phyloP scores from a whole-genome alignment of 2,329 filamentous ascomycete genomes.

The Coleophoma eucalyptorum region DNA sequence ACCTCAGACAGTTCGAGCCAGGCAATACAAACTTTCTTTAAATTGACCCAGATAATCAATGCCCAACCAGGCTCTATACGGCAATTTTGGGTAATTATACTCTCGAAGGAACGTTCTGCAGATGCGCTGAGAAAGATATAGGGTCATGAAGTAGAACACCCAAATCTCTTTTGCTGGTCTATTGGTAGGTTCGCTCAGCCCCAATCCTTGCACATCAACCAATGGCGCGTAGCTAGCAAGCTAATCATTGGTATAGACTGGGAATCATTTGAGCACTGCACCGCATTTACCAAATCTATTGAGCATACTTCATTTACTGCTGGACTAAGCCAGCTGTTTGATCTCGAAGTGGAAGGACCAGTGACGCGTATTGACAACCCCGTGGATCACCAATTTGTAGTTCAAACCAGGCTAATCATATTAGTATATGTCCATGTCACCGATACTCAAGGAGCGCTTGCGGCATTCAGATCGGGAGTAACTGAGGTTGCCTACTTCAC shows the following conservation, averaged over 20 bases:
- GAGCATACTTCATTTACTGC: neutral
- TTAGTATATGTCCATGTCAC: neutral
- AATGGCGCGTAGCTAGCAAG: neutral
- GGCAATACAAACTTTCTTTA: neutral
- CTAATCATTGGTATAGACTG: neutral
- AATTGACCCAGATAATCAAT: neutral
- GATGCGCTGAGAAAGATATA: neutral
- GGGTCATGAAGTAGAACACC: slow-evolving; percentile 3
- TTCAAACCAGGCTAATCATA: neutral
- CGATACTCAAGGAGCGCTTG: neutral
- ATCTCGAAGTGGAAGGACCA: neutral
- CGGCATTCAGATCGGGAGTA: neutral
- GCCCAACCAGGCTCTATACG: neutral
- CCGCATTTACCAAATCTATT: neutral
- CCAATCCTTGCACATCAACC: too few species aligned
- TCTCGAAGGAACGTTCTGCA: neutral
- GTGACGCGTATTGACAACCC: neutral
- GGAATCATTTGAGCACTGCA: neutral
- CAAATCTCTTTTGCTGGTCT: slow-evolving; percentile 3
- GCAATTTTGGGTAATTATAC: neutral
- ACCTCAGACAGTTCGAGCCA: neutral
- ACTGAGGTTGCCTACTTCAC: slow-evolving; percentile 5
- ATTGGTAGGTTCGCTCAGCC: neutral
- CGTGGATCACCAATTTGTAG: neutral
- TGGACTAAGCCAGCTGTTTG: neutral